Conservation (phyloP, 352 stramenopile genomes). For the Nothophytophthora sp. region DNA sequence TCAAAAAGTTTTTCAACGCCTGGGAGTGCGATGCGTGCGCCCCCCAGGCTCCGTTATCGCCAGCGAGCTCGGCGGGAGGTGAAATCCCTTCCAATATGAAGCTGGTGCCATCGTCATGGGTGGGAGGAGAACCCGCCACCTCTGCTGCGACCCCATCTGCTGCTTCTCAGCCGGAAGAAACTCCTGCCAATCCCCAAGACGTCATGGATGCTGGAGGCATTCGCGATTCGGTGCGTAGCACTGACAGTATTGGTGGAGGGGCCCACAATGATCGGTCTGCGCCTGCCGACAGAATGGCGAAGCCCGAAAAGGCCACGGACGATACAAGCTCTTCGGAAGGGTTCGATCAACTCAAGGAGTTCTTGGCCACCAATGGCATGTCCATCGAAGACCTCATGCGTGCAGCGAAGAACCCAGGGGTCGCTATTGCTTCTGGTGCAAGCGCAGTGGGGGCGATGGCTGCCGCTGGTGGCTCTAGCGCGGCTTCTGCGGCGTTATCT, state of each 20-base stretch:
- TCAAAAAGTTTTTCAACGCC: conserved; percentile 83
- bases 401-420: conserved; percentile 51
- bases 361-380: conserved; percentile 57
- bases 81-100: conserved; percentile 47
- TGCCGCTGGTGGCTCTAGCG: neutral
- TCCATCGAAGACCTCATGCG: conserved; percentile 76
- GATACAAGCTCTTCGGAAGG: conserved; percentile 23
- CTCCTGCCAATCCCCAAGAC: conserved; percentile 26
- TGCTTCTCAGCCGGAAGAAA: neutral
- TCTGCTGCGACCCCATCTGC: neutral
- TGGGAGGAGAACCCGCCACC: conserved; percentile 15
- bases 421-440: conserved; percentile 22
- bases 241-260: neutral
- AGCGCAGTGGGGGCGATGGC: conserved; percentile 6
- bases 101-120: conserved; percentile 45
- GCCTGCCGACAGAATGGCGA: conserved; percentile 2
- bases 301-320: neutral
- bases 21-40: conserved; percentile 74
- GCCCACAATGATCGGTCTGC: conserved; percentile 2
- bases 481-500: neutral
- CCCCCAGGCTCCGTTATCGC: conserved; percentile 9
- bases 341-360: conserved; percentile 62
- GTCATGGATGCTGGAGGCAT: conserved; percentile 9
- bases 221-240: neutral
- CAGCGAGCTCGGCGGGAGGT: neutral